Conservation (phyloP, 1,139 yeast genomes). For the Spathaspora jeffriesii region DNA sequence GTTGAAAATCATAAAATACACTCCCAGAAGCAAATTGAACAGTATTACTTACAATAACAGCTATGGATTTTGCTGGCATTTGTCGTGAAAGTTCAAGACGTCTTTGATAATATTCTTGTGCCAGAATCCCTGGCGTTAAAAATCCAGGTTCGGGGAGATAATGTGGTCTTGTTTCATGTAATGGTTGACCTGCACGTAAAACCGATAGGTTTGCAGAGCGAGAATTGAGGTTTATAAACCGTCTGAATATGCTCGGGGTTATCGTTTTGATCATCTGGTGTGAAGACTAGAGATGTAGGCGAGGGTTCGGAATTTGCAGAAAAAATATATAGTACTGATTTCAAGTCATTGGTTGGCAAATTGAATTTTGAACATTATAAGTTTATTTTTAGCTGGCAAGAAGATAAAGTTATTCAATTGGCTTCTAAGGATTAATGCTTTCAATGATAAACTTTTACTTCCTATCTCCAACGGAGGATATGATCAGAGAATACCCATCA, state of each 20-base stretch:
- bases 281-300: background rate
- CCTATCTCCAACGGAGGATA: too few relatives aligned
- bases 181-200: conserved; percentile 75
- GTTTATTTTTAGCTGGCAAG: too few relatives aligned
- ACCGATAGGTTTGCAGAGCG: conserved; percentile 22
- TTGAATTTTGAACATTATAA: too few relatives aligned
- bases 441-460: too few relatives aligned
- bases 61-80: conserved; percentile 67
- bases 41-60: conserved; percentile 72
- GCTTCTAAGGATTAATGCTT: too few relatives aligned
- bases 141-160: conserved; percentile 72
- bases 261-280: background rate
- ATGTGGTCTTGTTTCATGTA: conserved; percentile 80
- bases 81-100: conserved; percentile 55
- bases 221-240: conserved; percentile 12
- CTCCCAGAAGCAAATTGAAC: conserved; percentile 84
- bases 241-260: conserved; percentile 3
- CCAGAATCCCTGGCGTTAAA: conserved; percentile 85
- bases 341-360: too few relatives aligned
- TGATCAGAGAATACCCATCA: too few relatives aligned
- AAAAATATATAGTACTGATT: background rate
- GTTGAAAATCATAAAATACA: conserved; percentile 91
- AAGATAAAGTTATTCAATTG: too few relatives aligned
- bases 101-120: conserved; percentile 77
- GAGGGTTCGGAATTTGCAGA: background rate